Conservation (phyloP, 805 yeast species). For the Yamadazyma laniorum region DNA sequence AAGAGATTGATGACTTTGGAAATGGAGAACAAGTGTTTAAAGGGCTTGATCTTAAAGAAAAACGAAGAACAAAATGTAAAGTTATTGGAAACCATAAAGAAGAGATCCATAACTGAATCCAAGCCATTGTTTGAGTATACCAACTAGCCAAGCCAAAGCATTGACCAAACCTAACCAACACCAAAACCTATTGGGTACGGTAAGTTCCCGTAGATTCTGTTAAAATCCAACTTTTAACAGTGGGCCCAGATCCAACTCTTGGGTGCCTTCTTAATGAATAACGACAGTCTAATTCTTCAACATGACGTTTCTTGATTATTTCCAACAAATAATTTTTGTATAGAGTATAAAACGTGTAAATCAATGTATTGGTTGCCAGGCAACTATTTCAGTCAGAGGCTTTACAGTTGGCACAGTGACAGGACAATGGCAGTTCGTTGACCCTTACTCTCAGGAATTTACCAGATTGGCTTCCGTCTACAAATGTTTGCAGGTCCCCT, state of each 20-base stretch:
- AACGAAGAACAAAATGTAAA: constrained; percentile 55
- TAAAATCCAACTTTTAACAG: constrained; percentile 23
- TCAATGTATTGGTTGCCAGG: too few species aligned
- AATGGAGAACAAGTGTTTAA: constrained; percentile 87
- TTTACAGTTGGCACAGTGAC: too few species aligned
- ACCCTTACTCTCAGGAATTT: too few species aligned
- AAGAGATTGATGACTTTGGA: constrained; percentile 77
- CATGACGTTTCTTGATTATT: constrained; percentile 16
- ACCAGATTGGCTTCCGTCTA: too few species aligned
- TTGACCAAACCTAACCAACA: not conserved
- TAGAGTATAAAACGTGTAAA: constrained; percentile 5
- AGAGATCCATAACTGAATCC: constrained; percentile 41
- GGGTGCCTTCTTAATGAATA: constrained; percentile 7
- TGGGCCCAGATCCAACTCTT: constrained; percentile 33
- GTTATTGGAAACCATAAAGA: constrained; percentile 51
- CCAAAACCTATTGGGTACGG: not conserved
- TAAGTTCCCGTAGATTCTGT: constrained; percentile 3
- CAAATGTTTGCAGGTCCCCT: too few species aligned
- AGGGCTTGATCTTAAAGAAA: constrained; percentile 80
- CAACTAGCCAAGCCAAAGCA: constrained; percentile 20
- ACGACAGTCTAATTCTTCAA: constrained; percentile 21
- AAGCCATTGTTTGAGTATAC: constrained; percentile 33
- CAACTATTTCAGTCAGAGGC: too few species aligned
- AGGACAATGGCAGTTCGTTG: too few species aligned
- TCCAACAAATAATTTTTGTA: constrained; percentile 20